Conservation (phyloP, 139 green algal genomes). For the Micractinium sp. region DNA sequence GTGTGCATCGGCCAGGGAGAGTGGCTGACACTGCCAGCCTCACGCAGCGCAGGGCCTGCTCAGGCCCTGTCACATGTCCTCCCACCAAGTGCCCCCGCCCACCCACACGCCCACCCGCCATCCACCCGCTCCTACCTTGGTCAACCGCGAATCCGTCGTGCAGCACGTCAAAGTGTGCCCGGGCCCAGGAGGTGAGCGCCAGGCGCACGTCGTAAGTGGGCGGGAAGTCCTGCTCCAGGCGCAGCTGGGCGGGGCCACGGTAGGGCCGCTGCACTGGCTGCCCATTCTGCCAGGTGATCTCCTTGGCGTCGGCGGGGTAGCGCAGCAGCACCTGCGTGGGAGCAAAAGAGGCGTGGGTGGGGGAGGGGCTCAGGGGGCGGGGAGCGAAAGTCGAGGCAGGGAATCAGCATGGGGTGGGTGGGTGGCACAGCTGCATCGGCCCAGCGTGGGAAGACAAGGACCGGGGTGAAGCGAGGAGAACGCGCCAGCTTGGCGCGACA, state of each 20-base stretch:
- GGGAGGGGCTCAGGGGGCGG: not conserved
- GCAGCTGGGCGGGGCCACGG: conserved; percentile 47
- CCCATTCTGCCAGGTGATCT: conserved; percentile 64
- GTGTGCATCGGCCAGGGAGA: not conserved
- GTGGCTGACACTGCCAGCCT: not conserved
- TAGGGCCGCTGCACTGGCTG: conserved; percentile 62
- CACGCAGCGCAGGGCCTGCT: not conserved
- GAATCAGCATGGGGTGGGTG: too few relatives aligned
- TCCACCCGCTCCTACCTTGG: not conserved
- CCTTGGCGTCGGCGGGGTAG: conserved; percentile 57
- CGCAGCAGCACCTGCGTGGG: conserved; percentile 46
- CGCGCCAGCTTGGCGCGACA: not conserved
- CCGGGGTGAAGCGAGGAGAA: not conserved
- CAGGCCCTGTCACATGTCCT: not conserved
- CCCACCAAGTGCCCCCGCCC: not conserved
- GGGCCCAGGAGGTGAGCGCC: conserved; percentile 63
- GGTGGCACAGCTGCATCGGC: too few relatives aligned
- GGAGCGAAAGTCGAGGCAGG: not conserved
- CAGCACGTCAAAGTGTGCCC: conserved; percentile 67
- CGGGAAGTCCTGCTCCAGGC: conserved; percentile 57
- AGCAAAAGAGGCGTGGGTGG: not conserved
- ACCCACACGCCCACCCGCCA: too few relatives aligned
- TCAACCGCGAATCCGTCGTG: conserved; percentile 37
- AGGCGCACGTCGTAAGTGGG: conserved; percentile 45
- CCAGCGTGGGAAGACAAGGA: too few relatives aligned